These are phyloP conservation scores for Globisporangium irregulare DNA, from an alignment of 352 stramenopile genomes.

Conservation along the genomic window DNA sequence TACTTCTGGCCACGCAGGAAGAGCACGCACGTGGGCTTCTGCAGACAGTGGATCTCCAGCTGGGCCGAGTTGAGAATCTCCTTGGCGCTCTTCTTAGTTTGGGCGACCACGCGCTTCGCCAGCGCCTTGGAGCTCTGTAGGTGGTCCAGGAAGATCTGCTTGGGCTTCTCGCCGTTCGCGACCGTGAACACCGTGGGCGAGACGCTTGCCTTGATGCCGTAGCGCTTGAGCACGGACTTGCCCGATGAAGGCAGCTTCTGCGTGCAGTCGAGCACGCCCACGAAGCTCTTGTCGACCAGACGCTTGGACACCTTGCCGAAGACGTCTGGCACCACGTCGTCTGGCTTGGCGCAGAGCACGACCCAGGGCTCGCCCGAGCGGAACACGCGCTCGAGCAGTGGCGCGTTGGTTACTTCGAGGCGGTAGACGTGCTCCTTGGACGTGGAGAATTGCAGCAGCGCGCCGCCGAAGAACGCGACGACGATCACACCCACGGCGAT, in stretches of 20 bases:
- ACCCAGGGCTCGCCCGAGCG: conserved; percentile 79
- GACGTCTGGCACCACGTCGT: conserved; percentile 68
- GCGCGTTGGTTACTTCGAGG: conserved; percentile 52
- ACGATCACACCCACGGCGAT: conserved; percentile 44
- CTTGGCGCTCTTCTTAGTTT: conserved; percentile 50
- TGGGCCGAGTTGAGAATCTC: conserved; percentile 71
- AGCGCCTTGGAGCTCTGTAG: conserved; percentile 59
- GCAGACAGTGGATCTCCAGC: conserved; percentile 61
- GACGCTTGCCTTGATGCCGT: conserved; percentile 58
- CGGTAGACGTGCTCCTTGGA: conserved; percentile 61
- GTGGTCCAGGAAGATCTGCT: conserved; percentile 71
- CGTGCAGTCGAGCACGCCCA: conserved; percentile 75
- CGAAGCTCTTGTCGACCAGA: conserved; percentile 49
- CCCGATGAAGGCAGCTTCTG: conserved; percentile 45
- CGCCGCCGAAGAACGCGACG: conserved; percentile 54
- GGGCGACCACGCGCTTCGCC: conserved; percentile 46
- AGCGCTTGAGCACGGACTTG: conserved; percentile 61
- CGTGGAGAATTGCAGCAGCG: conserved; percentile 65
- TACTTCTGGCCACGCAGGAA: conserved; percentile 60
- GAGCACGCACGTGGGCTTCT: conserved; percentile 58
- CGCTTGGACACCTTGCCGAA: conserved; percentile 64
- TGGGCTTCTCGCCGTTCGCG: conserved; percentile 68
- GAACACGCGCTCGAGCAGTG: conserved; percentile 68
- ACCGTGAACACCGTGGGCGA: conserved; percentile 77
- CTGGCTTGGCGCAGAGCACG: conserved; percentile 65